phyloP scores from a whole-genome alignment of 2,329 filamentous ascomycete genomes.

The Aspergillus novofumigatus region DNA sequence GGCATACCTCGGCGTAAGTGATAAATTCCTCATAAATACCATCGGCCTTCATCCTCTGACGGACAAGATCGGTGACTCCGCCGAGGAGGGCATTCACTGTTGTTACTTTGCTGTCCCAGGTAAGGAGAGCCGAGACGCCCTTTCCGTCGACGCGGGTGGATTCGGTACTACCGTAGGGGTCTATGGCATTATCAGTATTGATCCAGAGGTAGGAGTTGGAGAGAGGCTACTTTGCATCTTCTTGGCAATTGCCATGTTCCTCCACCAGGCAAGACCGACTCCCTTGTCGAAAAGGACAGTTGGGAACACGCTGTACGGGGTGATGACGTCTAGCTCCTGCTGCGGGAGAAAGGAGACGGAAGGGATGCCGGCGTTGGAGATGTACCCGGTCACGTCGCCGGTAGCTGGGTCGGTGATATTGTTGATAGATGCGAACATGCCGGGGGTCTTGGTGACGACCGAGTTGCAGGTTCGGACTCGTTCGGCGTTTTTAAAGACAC shows the following conservation, averaged over 20 bases:
- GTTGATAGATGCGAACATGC: slow-evolving; percentile 43
- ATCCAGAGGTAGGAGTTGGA: not conserved
- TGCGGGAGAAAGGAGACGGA: slow-evolving; percentile 39
- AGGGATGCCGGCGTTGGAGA: slow-evolving; percentile 41
- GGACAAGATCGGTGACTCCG: slow-evolving; percentile 37
- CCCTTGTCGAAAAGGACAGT: slow-evolving; percentile 36
- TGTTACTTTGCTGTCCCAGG: slow-evolving; percentile 45
- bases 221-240: slow-evolving; percentile 28
- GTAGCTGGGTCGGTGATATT: slow-evolving; percentile 38
- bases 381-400: slow-evolving; percentile 38
- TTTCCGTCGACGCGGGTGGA: slow-evolving; percentile 39
- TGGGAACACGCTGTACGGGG: slow-evolving; percentile 40
- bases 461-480: not conserved
- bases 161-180: slow-evolving; percentile 41
- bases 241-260: slow-evolving; percentile 40
- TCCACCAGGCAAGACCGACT: slow-evolving; percentile 43
- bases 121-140: slow-evolving; percentile 38
- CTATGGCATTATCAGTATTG: not conserved
- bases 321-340: slow-evolving; percentile 41
- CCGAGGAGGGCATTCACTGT: slow-evolving; percentile 40
- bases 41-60: slow-evolving; percentile 36
- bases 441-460: slow-evolving; percentile 34
- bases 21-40: slow-evolving; percentile 37
- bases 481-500: not conserved
- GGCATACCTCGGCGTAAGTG: not conserved